These are phyloP conservation scores for Hypoxylon intermedium DNA, from an alignment of 495 filamentous ascomycete species.

Conservation along the genomic window DNA sequence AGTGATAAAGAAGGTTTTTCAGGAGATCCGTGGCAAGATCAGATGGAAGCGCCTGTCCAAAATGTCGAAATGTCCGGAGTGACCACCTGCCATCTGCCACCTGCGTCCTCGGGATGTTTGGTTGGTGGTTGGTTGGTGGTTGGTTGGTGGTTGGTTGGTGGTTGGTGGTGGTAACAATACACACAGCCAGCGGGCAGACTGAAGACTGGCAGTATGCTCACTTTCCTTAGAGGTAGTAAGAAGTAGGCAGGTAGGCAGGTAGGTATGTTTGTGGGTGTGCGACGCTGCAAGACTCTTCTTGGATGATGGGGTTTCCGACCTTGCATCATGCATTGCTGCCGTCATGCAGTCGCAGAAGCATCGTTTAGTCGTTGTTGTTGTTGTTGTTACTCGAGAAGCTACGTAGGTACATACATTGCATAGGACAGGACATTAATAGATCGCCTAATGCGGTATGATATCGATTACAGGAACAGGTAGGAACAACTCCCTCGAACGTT, in stretches of 20 bases:
- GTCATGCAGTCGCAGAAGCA: constrained; percentile 28
- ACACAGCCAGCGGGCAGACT: constrained; percentile 28
- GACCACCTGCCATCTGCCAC: not conserved
- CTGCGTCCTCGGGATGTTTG: not conserved
- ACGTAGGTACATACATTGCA: too few species aligned
- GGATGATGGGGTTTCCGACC: constrained; percentile 34
- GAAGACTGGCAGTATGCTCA: not conserved
- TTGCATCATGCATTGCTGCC: constrained; percentile 39
- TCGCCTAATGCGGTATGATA: too few species aligned
- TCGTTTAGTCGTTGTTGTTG: not conserved
- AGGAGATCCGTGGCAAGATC: constrained; percentile 4
- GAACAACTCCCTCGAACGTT: too few species aligned
- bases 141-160: not conserved
- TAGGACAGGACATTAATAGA: too few species aligned
- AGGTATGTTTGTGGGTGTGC: constrained; percentile 2
- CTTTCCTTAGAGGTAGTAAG: too few species aligned
- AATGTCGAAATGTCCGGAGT: constrained; percentile 17
- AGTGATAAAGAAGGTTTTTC: not conserved
- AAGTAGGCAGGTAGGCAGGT: too few species aligned
- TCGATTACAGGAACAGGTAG: too few species aligned
- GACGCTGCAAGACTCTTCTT: constrained; percentile 13
- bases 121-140: not conserved
- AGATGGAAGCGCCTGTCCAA: constrained; percentile 14
- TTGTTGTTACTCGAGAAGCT: not conserved
- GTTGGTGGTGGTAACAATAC: not conserved